Evolutionary conservation across 208 protist species (phyloP).

Genomic region (Polymyxa betae): DNA sequence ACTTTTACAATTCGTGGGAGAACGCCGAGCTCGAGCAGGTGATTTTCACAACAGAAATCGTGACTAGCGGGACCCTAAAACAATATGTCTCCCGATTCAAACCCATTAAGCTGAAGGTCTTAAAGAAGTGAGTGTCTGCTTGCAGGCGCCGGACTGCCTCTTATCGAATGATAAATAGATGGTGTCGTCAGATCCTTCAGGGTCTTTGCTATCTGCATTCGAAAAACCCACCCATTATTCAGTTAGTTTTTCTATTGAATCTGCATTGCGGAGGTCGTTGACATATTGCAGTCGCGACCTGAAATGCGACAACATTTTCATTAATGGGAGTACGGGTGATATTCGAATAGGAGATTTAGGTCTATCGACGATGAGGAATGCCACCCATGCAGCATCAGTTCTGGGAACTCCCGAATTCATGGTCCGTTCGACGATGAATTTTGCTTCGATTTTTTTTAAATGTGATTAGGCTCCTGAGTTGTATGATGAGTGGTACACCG

Average conservation of each 20-base stretch:
- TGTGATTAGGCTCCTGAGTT: conserved; percentile 76
- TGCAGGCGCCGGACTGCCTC: background rate
- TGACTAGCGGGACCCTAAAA: conserved; percentile 79
- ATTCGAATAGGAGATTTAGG: conserved; percentile 84
- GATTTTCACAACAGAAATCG: conserved; percentile 83
- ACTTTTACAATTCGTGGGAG: conserved; percentile 77
- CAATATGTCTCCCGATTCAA: conserved; percentile 70
- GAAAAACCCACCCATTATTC: conserved; percentile 65
- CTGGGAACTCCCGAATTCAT: conserved; percentile 86
- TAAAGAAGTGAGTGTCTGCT: conserved; percentile 69
- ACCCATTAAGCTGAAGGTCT: conserved; percentile 68
- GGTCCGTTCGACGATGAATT: conserved; percentile 48
- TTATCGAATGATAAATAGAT: conserved; percentile 57
- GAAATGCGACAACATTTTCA: conserved; percentile 88
- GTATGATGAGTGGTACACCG: conserved; percentile 81
- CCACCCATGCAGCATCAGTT: background rate
- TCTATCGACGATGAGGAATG: conserved; percentile 69
- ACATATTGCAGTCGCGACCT: conserved; percentile 86
- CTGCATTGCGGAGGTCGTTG: background rate
- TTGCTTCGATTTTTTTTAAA: background rate
- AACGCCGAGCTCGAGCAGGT: conserved; percentile 57
- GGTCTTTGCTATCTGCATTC: conserved; percentile 81
- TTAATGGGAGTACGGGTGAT: conserved; percentile 76
- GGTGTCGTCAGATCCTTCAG: conserved; percentile 79
- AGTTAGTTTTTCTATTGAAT: background rate